Evolutionary conservation across 306 rosid genomes (phyloP), one percentile per base, ranked within the genome.

Genomic region (Prosopis cineraria): DNA sequence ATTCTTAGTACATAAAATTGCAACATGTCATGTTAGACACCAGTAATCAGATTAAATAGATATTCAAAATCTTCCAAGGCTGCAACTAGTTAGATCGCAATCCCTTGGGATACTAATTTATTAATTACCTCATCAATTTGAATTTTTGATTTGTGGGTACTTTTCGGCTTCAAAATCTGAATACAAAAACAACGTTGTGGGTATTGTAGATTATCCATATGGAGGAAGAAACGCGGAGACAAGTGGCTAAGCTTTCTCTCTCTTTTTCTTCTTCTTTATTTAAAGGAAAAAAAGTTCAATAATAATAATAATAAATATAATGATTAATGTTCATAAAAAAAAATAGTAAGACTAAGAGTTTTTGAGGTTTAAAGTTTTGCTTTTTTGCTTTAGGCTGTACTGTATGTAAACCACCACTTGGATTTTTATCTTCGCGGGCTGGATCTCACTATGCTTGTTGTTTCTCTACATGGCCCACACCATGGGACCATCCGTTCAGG

Each of bases 371-470:
- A n/a, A 59, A 69, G 2, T 1, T 7, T 27, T 70, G 6, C 63
- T 74, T 82, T 80, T 76, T 39, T 1, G 81, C 50, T 72, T 74
- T 67, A 33, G 31, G 13, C 53, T 80, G 84, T 80, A 75, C 81
- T 12, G 3, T n/a, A 45, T 55, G 84, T 84, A 80, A 80, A 80
- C 80, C 72, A 83, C 82, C 71, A 60, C 60, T 50, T 2, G 25
- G 87, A 86, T 84, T 81, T 58, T 67, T 75, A 82, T 89, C 83
- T 81, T 75, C 60, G 83, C 70, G 87, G 87, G 86, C 73, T 86
- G 92, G 92, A 86, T 74, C 74, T 76, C 88, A 84, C 85, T 77
- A 79, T 31, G 62, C 39, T 31, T 56, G 37, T 45, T 48, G 67
- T 59, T 76, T 68, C 25, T 53, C 93, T 78, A 74, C 45, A n/a